Base-by-base conservation (phyloP, 768 basidiomycete species). In the Serendipita sp. region DNA sequence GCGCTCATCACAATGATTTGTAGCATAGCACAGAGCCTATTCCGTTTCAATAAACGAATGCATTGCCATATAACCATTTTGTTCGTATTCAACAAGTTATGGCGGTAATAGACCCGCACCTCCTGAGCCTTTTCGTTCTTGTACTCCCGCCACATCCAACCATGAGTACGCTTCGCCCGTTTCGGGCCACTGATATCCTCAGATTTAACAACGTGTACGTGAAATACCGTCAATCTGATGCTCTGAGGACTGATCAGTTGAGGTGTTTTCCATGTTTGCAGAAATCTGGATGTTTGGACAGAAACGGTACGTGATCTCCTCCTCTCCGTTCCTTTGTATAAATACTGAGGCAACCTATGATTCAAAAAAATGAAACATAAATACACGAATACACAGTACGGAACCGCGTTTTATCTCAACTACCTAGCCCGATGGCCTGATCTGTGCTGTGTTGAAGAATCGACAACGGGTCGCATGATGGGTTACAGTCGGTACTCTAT, bases 221-320 rank as follows among this genome's bases (percentile, higher is more conserved):
- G 2, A 48, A 44, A 2, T 23, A 23, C 23, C 23, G 1, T 23
- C 23, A 23, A 23, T 23, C 23, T 23, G 2, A 44, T 16, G 38
- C 58, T 28, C 30, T 23, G n/a, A 1, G 11, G 7, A 30, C 18
- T 44, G 45, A 58, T 64, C 30, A 38, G 35, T 45, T 10, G n/a
- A 18, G 1, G 7, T n/a, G 36, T 35, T 35, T 58, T 23, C 34
- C 56, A 16, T 65, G 52, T 4, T 62, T 58, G 0, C 74, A 92
- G 91, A 67, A 98, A 99, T 75, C 76, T 95, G 71, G 95, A 98
- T 74, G 78, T 93, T 51, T 97, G 91, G 91, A 97, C 96, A 51
- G 95, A 98, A 76, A 98, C 96, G 23, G 94, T 92, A 70, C 71
- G 85, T 76, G 11, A 4, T 23, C 32, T 23, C 16, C 2, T 63